phyloP scores from a whole-genome alignment of 768 basidiomycete species.

The Kwoniella pini region DNA sequence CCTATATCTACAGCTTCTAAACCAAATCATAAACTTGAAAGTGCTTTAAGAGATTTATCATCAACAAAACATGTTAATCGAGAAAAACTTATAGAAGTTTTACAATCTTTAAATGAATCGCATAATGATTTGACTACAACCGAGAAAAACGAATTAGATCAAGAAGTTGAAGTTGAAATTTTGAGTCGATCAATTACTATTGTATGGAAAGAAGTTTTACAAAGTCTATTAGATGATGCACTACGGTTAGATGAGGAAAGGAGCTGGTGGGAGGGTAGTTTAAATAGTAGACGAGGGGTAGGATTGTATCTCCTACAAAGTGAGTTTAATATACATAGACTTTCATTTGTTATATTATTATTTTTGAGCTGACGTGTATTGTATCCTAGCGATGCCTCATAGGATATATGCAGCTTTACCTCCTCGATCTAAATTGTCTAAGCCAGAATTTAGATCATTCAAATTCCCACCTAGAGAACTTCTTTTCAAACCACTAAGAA shows the following conservation, averaged over 20 bases:
- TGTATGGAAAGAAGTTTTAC: constrained; percentile 61
- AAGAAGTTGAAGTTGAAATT: constrained; percentile 42
- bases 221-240: constrained; percentile 68
- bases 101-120: constrained; percentile 24
- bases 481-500: constrained; percentile 34
- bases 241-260: constrained; percentile 71
- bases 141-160: constrained; percentile 29
- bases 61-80: constrained; percentile 31
- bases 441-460: constrained; percentile 32
- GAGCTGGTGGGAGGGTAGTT: constrained; percentile 79
- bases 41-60: constrained; percentile 41
- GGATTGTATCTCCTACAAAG: constrained; percentile 76
- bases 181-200: constrained; percentile 48
- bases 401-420: constrained; percentile 40
- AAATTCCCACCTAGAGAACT: constrained; percentile 37
- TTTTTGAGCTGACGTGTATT: too few relatives aligned
- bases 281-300: constrained; percentile 63
- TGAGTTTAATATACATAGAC: too few relatives aligned
- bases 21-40: constrained; percentile 28
- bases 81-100: constrained; percentile 35
- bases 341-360: too few relatives aligned
- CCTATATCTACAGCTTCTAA: constrained; percentile 9
- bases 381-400: constrained; percentile 35
- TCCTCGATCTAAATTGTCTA: constrained; percentile 30
- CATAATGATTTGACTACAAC: not conserved